These are phyloP conservation scores for Lepidium didymum DNA, from an alignment of 345 rosid species.

Conservation along the genomic window DNA sequence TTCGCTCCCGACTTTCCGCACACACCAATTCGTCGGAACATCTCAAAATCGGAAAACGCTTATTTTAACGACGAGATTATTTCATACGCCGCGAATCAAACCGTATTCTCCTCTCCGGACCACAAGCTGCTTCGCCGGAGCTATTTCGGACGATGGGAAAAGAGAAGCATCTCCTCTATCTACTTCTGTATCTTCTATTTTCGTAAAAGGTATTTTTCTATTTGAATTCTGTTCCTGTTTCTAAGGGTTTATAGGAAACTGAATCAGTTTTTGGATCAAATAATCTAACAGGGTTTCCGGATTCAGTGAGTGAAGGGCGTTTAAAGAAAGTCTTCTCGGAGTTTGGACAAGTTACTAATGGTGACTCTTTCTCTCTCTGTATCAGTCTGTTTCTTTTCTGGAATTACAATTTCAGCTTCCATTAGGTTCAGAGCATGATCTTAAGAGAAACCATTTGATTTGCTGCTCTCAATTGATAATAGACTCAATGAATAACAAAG, in stretches of 20 bases:
- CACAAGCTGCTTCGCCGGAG: constrained; percentile 18
- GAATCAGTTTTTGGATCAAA: not conserved
- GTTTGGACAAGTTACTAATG: constrained; percentile 45
- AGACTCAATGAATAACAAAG: not conserved
- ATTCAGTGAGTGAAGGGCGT: constrained; percentile 44
- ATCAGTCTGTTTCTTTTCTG: not conserved
- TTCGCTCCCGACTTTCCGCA: not conserved
- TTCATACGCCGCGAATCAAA: not conserved
- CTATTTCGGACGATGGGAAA: not conserved
- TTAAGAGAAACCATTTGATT: not conserved
- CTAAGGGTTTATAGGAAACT: not conserved
- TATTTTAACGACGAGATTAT: not conserved
- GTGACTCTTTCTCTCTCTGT: constrained; percentile 14
- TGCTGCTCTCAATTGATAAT: not conserved
- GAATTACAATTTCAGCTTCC: not conserved
- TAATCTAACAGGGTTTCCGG: constrained; percentile 35
- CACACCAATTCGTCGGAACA: not conserved
- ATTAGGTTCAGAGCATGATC: not conserved
- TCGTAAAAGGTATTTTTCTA: constrained; percentile 22
- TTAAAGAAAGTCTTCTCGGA: constrained; percentile 41
- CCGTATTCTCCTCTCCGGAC: constrained; percentile 15
- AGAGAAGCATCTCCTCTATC: constrained; percentile 11
- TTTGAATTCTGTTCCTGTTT: not conserved
- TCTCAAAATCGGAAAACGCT: not conserved
- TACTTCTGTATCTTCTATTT: constrained; percentile 17